Conservation (phyloP, 2,329 filamentous ascomycete genomes). For the Coniochaeta hoffmannii region DNA sequence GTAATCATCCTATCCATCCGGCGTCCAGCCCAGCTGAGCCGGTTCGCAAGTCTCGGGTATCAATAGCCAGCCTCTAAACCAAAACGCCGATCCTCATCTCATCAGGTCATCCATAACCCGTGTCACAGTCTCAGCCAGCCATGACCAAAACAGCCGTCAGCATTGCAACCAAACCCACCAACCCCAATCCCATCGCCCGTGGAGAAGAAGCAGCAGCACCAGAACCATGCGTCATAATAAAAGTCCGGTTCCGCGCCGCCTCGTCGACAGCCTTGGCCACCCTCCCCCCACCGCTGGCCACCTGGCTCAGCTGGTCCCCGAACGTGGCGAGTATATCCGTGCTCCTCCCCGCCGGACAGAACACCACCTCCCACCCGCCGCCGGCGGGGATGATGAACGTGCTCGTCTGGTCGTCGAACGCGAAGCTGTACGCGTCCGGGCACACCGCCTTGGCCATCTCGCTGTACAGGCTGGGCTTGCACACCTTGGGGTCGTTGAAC, state of each 20-base stretch:
- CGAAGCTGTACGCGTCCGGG: conserved; percentile 78
- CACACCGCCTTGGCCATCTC: conserved; percentile 65
- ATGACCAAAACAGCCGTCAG: neutral
- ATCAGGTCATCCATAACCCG: neutral
- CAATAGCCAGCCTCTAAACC: neutral
- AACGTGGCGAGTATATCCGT: conserved; percentile 51
- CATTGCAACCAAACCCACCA: neutral
- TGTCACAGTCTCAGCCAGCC: neutral
- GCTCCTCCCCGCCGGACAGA: conserved; percentile 60
- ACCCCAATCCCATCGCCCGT: neutral
- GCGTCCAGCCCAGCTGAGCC: neutral
- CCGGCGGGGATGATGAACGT: conserved; percentile 59
- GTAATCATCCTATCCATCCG: neutral
- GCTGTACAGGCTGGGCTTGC: conserved; percentile 62
- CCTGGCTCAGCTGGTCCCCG: conserved; percentile 37
- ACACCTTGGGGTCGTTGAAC: conserved; percentile 56
- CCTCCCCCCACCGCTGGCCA: conserved; percentile 32
- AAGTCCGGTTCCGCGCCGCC: conserved; percentile 27
- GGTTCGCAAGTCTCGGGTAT: neutral
- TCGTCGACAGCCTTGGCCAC: conserved; percentile 25
- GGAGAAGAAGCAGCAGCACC: neutral
- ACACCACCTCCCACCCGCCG: conserved; percentile 70
- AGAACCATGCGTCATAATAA: conserved; percentile 14
- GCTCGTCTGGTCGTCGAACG: conserved; percentile 51
- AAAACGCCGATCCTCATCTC: neutral